Conservation (phyloP, 805 yeast species). For the Metschnikowia vanudenii region DNA sequence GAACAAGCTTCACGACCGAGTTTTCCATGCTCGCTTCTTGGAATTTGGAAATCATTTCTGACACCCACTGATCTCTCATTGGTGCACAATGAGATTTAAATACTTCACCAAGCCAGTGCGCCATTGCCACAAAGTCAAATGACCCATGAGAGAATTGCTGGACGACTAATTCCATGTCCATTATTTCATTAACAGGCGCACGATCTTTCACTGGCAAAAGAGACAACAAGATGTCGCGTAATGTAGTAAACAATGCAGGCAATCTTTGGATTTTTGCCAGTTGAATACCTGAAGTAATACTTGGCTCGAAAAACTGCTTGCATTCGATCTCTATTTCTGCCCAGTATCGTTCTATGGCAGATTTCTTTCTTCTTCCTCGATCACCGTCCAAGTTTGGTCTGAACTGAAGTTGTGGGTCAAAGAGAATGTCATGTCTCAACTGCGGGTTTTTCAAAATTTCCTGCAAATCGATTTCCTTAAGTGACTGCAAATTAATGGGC, state of each 20-base stretch:
- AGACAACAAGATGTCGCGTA: constrained; percentile 70
- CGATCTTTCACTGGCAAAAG: constrained; percentile 78
- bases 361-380: constrained; percentile 75
- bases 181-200: constrained; percentile 59
- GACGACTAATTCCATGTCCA: constrained; percentile 72
- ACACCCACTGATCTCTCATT: constrained; percentile 89
- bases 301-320: constrained; percentile 34
- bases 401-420: constrained; percentile 89
- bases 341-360: constrained; percentile 83
- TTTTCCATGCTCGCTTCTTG: constrained; percentile 47
- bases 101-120: constrained; percentile 71
- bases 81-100: constrained; percentile 94
- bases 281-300: constrained; percentile 14
- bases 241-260: constrained; percentile 72
- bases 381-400: constrained; percentile 91
- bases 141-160: constrained; percentile 73
- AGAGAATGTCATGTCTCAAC: constrained; percentile 85
- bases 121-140: constrained; percentile 68
- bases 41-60: constrained; percentile 68
- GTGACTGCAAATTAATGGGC: constrained; percentile 77
- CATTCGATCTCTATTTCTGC: constrained; percentile 69
- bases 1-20: constrained; percentile 55
- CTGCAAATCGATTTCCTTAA: constrained; percentile 82
- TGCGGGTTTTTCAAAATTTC: constrained; percentile 91
- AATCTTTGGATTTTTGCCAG: constrained; percentile 42